Base-by-base conservation (phyloP, 2,329 filamentous ascomycete species). In the Calonectria ilicicola region DNA sequence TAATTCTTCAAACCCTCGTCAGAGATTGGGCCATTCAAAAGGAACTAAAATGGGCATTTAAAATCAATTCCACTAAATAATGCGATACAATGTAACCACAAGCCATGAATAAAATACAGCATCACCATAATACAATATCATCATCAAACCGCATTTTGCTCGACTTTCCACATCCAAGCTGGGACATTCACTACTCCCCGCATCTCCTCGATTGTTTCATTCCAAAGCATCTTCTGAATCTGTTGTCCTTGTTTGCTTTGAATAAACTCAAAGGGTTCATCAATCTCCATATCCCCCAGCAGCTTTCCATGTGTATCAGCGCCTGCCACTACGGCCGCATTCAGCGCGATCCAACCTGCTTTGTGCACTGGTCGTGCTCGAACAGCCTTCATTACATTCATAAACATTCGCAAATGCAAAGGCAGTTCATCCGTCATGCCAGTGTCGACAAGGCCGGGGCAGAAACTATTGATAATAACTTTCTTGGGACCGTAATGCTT, bases 401-500 rank as follows among this genome's bases (percentile, higher is more conserved):
- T 53, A 0, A 63, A 70, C 14, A 75, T 40, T 1, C 77, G 70
- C 1, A 77, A 27, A 15, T 78, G 72, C 2, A 67, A 10, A 0
- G 77, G 77, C 5, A 77, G 46, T n/a, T 51, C 53, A 15, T 75
- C 69, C 0, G 69, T 63, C 27, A 79, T 44, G 8, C 68, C 46
- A 0, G 78, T 72, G 0, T 72, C 5, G 5, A 78, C 56, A 29
- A 76, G 32, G 1, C 74, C 74, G 0, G 75, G 75, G 17, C 69
- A 76, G 27, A 74, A 70, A n/a, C 49, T 62, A 66, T 77, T 77
- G 53, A 77, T 26, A 42, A 77, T 69, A 42, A 77, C 70, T 12
- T 66, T 74, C 12, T 65, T 40, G 1, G 42, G 21, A 5, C 32
- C 15, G 1, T 75, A 72, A 2, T 64, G 74, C 2, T 23, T 17